Percentiles rank a stretch among this genome's conserved stretches.
Conservation (phyloP, 78 protist species). For the Diacronema lutheri region DNA sequence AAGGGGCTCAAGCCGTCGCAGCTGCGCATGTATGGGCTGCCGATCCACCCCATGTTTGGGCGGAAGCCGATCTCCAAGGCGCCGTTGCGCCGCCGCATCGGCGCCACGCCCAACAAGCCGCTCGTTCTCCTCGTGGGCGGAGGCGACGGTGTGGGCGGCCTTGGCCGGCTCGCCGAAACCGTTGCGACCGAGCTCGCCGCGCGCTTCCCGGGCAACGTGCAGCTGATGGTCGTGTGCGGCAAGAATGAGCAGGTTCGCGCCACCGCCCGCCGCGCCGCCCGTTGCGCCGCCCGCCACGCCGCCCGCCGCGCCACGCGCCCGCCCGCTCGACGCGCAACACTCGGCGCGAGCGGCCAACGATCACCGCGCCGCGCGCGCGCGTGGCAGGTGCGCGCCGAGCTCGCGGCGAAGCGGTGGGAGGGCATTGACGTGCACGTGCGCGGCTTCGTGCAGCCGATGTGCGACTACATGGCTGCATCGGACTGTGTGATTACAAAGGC, state of each 20-base stretch:
- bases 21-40: conserved; percentile 18
- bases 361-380: too few species aligned
- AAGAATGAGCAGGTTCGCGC: not conserved
- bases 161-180: not conserved
- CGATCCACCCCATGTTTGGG: not conserved
- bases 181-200: not conserved
- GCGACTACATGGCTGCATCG: not conserved
- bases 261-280: too few species aligned
- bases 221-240: conserved; percentile 11
- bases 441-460: not conserved
- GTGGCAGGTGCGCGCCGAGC: too few species aligned
- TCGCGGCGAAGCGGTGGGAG: too few species aligned
- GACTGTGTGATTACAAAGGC: not conserved
- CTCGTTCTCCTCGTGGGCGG: not conserved
- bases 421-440: not conserved
- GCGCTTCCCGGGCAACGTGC: not conserved
- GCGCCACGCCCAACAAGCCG: not conserved
- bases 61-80: not conserved
- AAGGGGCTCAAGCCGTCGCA: not conserved
- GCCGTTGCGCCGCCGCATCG: not conserved
- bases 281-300: too few species aligned
- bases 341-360: too few species aligned
- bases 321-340: too few species aligned
- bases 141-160: conserved; percentile 13
- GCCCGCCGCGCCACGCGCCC: too few species aligned